Base-by-base conservation (phyloP, 2,329 filamentous ascomycete species). In the Alternaria atra region DNA sequence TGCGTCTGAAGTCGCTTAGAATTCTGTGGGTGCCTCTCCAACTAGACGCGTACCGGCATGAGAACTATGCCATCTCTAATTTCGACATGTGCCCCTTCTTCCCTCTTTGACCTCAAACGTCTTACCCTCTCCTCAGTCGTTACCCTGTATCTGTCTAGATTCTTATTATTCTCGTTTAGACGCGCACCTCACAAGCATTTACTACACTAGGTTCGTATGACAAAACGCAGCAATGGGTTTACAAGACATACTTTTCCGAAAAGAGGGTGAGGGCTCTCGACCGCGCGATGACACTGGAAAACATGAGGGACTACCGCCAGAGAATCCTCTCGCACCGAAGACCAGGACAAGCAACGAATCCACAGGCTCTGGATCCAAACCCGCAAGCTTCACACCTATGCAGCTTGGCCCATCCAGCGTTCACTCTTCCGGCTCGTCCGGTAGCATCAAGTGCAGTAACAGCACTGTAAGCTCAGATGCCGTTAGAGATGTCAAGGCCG, bases 401-500 rank as follows among this genome's bases (percentile, higher is more conserved):
- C 57, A 60, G 20, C 57, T 60, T 40, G 37, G 46, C 40, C 43
- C 52, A 27, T 12, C 25, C 13, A 51, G 53, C 30, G 32, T 35
- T 12, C 30, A 40, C 9, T 53, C 39, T 13, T 42, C 51, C 13
- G 25, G 35, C 25, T 27, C 15, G 10, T 27, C 50, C 29, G 35
- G 15, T n/a, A 56, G 13, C 17, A 27, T 48, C 30, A n/a, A 61
- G 4, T 42, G 35, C 20, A 50, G 25, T 9, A 35, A 30, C 20
- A 54, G 46, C 17, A 56, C 25, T 20, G 54, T 55, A 9, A 30
- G 51, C 9, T 75, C 77, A 52, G 82, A 84, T 34, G 81, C 80
- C 42, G 75, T 86, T 48, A 73, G 80, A 48, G 83, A 87, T 60
- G 82, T 88, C 70, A 87, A 86, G 71, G 83, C 81, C 65, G 86